These are phyloP conservation scores for Casuarina glauca DNA, from an alignment of 306 rosid genomes.

Conservation along the genomic window DNA sequence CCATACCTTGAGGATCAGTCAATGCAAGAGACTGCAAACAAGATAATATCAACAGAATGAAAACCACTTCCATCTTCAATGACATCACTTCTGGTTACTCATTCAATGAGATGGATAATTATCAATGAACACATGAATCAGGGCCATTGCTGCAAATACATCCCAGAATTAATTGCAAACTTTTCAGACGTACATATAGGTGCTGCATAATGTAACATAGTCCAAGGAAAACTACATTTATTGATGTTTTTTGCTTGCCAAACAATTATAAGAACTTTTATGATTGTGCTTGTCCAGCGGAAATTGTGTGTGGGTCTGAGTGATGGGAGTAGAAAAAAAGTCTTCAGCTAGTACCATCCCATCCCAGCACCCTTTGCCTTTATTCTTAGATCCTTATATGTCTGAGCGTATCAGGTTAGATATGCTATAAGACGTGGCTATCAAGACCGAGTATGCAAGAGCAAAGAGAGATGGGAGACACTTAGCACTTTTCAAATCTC, in stretches of 20 bases:
- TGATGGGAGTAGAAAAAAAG: no score
- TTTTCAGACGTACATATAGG: background rate
- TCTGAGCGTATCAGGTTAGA: background rate
- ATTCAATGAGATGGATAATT: conserved; percentile 26
- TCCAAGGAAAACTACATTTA: background rate
- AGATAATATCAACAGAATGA: conserved; percentile 48
- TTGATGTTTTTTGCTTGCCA: background rate
- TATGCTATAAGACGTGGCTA: background rate
- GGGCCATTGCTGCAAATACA: conserved; percentile 50
- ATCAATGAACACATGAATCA: conserved; percentile 24
- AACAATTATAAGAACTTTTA: background rate
- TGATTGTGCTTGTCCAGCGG: no score
- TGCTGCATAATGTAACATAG: background rate
- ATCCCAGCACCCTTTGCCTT: background rate
- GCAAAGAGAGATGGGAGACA: background rate
- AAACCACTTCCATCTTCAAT: conserved; percentile 57
- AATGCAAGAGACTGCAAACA: conserved; percentile 58
- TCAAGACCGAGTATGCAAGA: background rate
- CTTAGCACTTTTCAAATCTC: background rate
- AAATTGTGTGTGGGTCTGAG: no score
- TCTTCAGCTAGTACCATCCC: background rate
- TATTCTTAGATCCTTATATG: background rate
- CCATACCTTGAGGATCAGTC: conserved; percentile 78
- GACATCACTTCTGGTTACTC: conserved; percentile 30
- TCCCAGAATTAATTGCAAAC: conserved; percentile 14